These are phyloP conservation scores for Oryza meyeriana DNA, from an alignment of 176 grass and related monocot species.

Conservation along the genomic window DNA sequence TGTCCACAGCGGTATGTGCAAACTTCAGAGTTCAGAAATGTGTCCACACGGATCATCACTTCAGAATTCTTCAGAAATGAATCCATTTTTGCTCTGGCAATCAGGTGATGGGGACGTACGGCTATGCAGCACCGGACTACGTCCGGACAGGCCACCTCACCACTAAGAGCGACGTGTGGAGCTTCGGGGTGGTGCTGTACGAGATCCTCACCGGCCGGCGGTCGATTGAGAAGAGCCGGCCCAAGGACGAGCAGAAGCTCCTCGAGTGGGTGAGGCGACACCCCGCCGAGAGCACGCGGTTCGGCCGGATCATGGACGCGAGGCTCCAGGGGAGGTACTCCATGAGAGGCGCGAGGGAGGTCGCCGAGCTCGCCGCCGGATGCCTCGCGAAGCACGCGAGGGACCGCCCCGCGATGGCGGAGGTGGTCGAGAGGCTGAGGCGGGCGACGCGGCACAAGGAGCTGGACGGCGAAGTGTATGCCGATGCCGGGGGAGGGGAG, in stretches of 20 bases:
- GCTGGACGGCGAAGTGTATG: slow-evolving; percentile 39
- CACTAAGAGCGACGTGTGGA: slow-evolving; percentile 71
- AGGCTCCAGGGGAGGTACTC: slow-evolving; percentile 62
- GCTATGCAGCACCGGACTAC: slow-evolving; percentile 72
- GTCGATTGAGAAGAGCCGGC: slow-evolving; percentile 39
- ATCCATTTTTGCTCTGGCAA: not conserved
- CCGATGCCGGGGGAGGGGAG: not conserved
- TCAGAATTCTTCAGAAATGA: not conserved
- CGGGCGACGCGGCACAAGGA: slow-evolving; percentile 43
- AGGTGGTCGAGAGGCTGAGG: slow-evolving; percentile 45
- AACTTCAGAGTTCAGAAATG: not conserved
- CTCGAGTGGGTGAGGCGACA: slow-evolving; percentile 61
- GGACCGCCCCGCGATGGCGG: slow-evolving; percentile 56
- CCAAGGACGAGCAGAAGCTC: slow-evolving; percentile 57
- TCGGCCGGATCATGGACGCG: slow-evolving; percentile 49
- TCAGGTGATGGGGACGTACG: slow-evolving; percentile 71
- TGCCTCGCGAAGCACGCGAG: slow-evolving; percentile 56
- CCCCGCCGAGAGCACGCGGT: slow-evolving; percentile 26
- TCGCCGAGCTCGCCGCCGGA: slow-evolving; percentile 45
- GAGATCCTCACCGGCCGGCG: slow-evolving; percentile 62
- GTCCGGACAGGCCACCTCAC: slow-evolving; percentile 63
- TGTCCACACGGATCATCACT: not conserved
- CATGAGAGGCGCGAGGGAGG: slow-evolving; percentile 28
- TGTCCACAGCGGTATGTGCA: slow-evolving; percentile 54
- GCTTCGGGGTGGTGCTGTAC: slow-evolving; percentile 63